Base-by-base conservation (phyloP, 345 rosid species). In the Erodium maritimum region DNA sequence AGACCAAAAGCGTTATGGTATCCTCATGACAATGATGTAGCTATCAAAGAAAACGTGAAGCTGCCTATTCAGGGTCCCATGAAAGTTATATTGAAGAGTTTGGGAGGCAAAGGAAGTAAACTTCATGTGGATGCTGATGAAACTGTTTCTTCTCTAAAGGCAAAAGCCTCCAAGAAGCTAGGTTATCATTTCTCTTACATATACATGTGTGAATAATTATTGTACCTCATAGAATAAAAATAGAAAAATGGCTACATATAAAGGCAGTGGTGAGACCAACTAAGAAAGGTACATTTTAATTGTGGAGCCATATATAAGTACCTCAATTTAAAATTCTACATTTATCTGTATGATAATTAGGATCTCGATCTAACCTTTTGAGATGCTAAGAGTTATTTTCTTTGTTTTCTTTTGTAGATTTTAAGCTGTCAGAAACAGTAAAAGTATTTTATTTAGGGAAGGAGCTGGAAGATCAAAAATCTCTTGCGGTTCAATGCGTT, bases 51-150 rank as follows among this genome's bases (percentile, higher is more conserved):
- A 66, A 94, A 79, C 77, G 87, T 80, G 63, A 87, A 84, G 80
- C 75, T 83, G 56, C 85, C 93, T 25, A 73, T 90, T 5, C 77
- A 72, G 54, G 91, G 99, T 37, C 80, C 86, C 54, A 87, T 89
- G 99, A 89, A 85, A 75, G 73, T 89, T 61, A 74, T 93, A 61
- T 63, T 93, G 33, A 93, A 89, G 88, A 93, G 96, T 73, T 75
- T 93, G 69, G 99, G 99, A 61, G 99, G 99, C 63, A 93, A 93
- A 74, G 99, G 95, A 69, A 85, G 86, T 72, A 89, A 87, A 74
- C 77, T 93, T 50, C 85, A 89, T 69, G 94, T 93, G 51, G 86
- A 86, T 60, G 75, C 84, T 61, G 94, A 87, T 71, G 97, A 93
- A 79, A 79, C 83, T 58, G 64, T 83, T 19, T 77, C 87, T 61